Percentiles rank a stretch among this genome's conserved stretches.
Conservation (phyloP, 1,139 yeast genomes). For the Candida sanyaensis region DNA sequence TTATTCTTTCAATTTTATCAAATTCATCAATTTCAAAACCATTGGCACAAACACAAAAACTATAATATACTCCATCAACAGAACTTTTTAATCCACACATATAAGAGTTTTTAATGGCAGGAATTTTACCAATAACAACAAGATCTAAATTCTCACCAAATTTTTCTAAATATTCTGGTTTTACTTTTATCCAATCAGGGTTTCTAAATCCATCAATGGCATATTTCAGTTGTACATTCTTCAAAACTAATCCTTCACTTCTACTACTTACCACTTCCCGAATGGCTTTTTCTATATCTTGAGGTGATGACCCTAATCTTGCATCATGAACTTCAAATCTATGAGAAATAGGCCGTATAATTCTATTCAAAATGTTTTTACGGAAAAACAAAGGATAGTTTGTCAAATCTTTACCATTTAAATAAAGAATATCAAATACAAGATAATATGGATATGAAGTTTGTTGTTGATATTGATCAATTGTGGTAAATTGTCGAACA, state of each 20-base stretch:
- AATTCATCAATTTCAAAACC: constrained; percentile 73
- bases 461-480: constrained; percentile 38
- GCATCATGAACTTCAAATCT: constrained; percentile 59
- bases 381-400: constrained; percentile 57
- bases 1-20: constrained; percentile 55
- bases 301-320: constrained; percentile 42
- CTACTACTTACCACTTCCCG: constrained; percentile 59
- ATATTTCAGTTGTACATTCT: constrained; percentile 63
- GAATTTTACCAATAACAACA: constrained; percentile 73
- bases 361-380: constrained; percentile 47
- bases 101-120: constrained; percentile 73
- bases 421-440: constrained; percentile 69
- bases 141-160: constrained; percentile 87
- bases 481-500: constrained; percentile 42
- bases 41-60: constrained; percentile 83
- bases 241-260: constrained; percentile 83
- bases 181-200: constrained; percentile 78
- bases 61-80: constrained; percentile 36
- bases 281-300: constrained; percentile 58
- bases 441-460: constrained; percentile 61
- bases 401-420: constrained; percentile 66
- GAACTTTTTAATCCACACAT: constrained; percentile 65
- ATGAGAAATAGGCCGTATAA: constrained; percentile 51
- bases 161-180: constrained; percentile 86
- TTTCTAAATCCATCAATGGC: constrained; percentile 61